Evolutionary conservation across 2,329 filamentous ascomycete genomes (phyloP).

Genomic region (Talaromyces piceae): DNA sequence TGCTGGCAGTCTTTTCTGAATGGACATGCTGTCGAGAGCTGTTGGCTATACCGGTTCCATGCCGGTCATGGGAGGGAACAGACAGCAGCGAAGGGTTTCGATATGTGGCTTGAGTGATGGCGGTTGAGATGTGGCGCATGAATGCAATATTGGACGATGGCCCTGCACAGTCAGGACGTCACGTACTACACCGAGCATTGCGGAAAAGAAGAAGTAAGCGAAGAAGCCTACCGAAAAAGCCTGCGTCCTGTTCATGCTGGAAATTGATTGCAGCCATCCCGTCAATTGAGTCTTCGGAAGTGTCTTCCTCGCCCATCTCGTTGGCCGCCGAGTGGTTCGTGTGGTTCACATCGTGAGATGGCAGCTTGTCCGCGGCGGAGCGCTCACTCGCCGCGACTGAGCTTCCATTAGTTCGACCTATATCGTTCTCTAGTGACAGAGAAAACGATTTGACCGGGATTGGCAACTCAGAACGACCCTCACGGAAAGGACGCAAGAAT

Average conservation of each 20-base stretch:
- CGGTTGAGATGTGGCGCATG: conserved; percentile 29
- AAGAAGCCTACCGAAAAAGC: conserved; percentile 23
- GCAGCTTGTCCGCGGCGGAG: background rate
- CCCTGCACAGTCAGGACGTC: conserved; percentile 17
- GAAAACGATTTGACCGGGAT: conserved; percentile 2
- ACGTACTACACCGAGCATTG: too few relatives aligned
- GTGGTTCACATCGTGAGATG: background rate
- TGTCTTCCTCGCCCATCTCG: conserved; percentile 7
- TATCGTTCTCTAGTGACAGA: background rate
- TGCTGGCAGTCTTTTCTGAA: background rate
- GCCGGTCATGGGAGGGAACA: background rate
- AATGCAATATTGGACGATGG: conserved; percentile 40
- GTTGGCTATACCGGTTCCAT: conserved; percentile 1
- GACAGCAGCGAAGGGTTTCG: conserved; percentile 1
- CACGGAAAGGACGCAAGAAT: conserved; percentile 8
- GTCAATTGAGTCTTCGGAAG: conserved; percentile 17
- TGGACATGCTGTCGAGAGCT: background rate
- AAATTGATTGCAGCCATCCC: conserved; percentile 27
- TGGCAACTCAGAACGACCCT: conserved; percentile 3
- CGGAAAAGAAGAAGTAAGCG: too few relatives aligned
- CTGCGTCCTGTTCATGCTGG: conserved; percentile 25
- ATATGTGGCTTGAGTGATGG: conserved; percentile 15
- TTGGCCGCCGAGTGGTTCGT: background rate
- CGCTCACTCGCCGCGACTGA: background rate
- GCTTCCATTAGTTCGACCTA: background rate